These are phyloP conservation scores for Fusarium annulatum DNA, from an alignment of 2,329 filamentous ascomycete species.

Conservation along the genomic window DNA sequence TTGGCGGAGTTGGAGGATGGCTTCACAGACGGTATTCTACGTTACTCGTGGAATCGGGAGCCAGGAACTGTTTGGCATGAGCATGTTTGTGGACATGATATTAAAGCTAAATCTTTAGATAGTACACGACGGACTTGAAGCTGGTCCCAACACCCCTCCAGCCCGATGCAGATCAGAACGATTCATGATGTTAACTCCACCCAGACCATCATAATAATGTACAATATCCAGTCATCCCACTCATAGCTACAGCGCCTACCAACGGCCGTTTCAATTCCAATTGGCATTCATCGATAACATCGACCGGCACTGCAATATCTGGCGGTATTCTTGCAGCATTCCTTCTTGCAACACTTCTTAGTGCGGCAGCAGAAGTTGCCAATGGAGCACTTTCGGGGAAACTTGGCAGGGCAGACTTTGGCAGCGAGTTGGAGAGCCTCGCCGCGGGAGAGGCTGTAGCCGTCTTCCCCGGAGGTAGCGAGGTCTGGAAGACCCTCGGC, in stretches of 20 bases:
- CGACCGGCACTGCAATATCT: conserved; percentile 15
- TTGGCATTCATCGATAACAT: neutral
- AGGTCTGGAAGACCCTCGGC: conserved; percentile 23
- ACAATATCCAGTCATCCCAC: neutral
- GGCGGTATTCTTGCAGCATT: conserved; percentile 22
- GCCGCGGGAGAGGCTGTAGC: neutral
- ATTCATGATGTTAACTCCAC: no score
- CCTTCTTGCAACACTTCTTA: conserved; percentile 22
- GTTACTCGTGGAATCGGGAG: conserved; percentile 38
- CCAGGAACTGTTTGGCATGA: conserved; percentile 15
- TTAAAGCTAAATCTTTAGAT: neutral
- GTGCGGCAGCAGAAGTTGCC: conserved; percentile 16
- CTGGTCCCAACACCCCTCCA: rapidly evolving
- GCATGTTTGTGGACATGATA: neutral
- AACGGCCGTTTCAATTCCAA: no score
- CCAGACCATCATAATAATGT: neutral
- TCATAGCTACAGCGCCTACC: no score
- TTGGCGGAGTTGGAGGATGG: conserved; percentile 33
- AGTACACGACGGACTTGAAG: neutral
- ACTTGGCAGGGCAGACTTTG: conserved; percentile 20
- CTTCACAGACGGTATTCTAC: conserved; percentile 30
- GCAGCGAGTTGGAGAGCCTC: conserved; percentile 5
- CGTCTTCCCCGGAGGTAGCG: neutral
- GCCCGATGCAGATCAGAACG: no score
- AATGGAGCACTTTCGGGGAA: conserved; percentile 14